A percentile compares a stretch with the other conserved stretches of the same genome.
Evolutionary conservation across 371 early-diverging fungal genomes (phyloP).

Genomic region (Apophysomyces ossiformis): DNA sequence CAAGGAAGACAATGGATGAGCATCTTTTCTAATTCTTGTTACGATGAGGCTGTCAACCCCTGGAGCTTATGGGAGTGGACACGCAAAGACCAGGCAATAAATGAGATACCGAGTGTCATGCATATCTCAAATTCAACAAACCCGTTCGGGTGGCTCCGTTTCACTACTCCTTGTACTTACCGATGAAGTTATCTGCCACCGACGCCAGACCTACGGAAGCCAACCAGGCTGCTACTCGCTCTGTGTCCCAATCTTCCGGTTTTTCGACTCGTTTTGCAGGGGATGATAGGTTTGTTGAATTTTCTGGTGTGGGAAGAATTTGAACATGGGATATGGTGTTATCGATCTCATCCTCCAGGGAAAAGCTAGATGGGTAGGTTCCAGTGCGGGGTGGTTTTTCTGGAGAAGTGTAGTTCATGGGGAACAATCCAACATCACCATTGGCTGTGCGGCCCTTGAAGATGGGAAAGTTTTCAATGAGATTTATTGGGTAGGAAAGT

Average conservation of each 20-base stretch:
- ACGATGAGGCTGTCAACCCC: background rate
- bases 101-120: background rate
- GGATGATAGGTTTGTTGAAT: constrained; percentile 7
- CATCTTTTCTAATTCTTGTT: constrained; percentile 2
- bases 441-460: constrained; percentile 57
- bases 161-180: constrained; percentile 34
- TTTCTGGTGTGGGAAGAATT: constrained; percentile 8
- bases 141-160: background rate
- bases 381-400: constrained; percentile 26
- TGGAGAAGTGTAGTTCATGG: constrained; percentile 66
- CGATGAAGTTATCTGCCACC: constrained; percentile 61
- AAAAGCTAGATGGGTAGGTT: constrained; percentile 25
- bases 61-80: constrained; percentile 1
- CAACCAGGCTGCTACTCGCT: constrained; percentile 53
- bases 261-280: constrained; percentile 10
- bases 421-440: constrained; percentile 78
- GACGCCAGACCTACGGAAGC: constrained; percentile 58
- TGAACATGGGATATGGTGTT: constrained; percentile 32
- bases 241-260: constrained; percentile 43
- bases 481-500: constrained; percentile 2
- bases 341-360: constrained; percentile 39
- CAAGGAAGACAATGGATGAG: background rate
- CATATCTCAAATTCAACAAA: background rate
- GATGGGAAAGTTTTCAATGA: constrained; percentile 1
- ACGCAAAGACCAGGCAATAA: constrained; percentile 6